Evolutionary conservation across 2,329 filamentous ascomycete species (phyloP), one percentile per base, ranked within the genome.

Genomic region (Herpotrichia juniperi): DNA sequence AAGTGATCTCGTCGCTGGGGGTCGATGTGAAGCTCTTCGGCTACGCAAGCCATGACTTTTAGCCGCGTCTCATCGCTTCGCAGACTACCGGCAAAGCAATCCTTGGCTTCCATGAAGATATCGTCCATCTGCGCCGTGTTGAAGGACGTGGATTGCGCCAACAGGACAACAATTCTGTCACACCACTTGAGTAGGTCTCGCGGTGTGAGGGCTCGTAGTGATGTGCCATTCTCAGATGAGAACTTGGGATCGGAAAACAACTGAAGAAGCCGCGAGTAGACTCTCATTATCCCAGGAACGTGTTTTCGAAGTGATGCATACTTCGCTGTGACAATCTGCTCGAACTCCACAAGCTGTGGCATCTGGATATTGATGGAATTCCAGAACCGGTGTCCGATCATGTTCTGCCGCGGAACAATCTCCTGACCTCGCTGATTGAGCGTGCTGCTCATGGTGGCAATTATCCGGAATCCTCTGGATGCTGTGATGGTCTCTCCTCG

Each of bases 181-280:
- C 92, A 96, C 88, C 94, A 96, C 71, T 97, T 97, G 50, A 99
- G 80, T 9, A 99, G 79, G 72, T 97, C 94, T 60, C 89, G 81
- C 24, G 90, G 82, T 26, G 85, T 90, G 19, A 87, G 80, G 25
- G 85, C 82, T 52, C 88, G 83, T 10, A 83, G 80, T 57, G 75
- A 84, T 70, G 63, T 83, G 75, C 69, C 84, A 74, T 67, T 85
- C 71, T 68, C 83, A 51, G 76, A 78, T 0, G 77, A 77, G 40
- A 83, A 79, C 11, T 75, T 72, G 12, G 75, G 67, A 46, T 78
- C 76, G 17, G 72, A 70, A 42, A 72, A 75, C 1, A 77, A 59
- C 5, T 63, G 56, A 30, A 74, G 57, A 12, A 82, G 60, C 34
- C 78, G 74, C 26, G 76, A 67, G 58, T 85, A 87, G 0, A 85